Percentiles rank a stretch among this genome's conserved stretches.
Conservation (phyloP, 441 rosid genomes). For the Populus hybrid region DNA sequence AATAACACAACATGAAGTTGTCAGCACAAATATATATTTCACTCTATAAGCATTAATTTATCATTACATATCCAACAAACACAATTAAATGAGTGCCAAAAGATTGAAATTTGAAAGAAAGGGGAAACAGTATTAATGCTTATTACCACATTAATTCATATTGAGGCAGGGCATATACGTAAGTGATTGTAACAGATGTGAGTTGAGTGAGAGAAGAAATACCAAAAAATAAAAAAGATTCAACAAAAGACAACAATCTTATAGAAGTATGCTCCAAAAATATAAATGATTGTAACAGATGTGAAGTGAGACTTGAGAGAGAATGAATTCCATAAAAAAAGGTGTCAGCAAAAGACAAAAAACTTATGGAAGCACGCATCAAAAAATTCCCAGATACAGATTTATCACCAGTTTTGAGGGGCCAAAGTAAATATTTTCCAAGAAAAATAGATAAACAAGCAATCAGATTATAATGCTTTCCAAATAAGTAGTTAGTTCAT, state of each 20-base stretch:
- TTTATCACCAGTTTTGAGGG: not conserved
- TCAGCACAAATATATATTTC: not conserved
- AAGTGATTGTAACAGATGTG: not conserved
- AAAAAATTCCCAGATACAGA: not conserved
- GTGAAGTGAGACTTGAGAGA: not conserved
- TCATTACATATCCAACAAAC: not conserved
- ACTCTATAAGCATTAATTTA: not conserved
- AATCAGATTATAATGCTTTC: not conserved
- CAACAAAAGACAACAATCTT: not conserved
- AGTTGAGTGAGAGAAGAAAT: not conserved
- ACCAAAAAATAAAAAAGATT: too few relatives aligned
- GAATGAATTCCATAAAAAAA: not conserved
- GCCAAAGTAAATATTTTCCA: not conserved
- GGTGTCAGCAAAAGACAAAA: not conserved
- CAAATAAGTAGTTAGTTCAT: not conserved
- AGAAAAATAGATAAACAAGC: not conserved
- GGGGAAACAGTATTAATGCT: not conserved
- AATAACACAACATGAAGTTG: slow-evolving; percentile 12
- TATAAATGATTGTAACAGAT: not conserved
- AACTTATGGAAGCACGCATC: not conserved
- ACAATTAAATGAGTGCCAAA: not conserved
- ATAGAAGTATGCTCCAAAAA: not conserved
- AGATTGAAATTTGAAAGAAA: not conserved
- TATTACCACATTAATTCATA: not conserved
- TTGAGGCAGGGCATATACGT: not conserved